These are phyloP conservation scores for Globisporangium barbulae DNA, from an alignment of 352 stramenopile genomes.

Conservation along the genomic window DNA sequence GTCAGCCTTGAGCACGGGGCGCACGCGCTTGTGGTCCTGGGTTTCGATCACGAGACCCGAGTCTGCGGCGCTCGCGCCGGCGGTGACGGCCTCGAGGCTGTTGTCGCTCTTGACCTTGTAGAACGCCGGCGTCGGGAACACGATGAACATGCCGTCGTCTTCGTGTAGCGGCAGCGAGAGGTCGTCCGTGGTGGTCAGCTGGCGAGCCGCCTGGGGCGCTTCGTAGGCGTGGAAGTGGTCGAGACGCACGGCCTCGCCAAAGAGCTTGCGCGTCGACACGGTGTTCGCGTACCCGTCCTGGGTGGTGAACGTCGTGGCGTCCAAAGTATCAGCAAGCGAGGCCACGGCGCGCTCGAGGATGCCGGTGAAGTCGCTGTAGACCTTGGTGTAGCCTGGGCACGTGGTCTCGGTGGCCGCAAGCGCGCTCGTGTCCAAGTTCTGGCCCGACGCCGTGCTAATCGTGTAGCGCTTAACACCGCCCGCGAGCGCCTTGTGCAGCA, in stretches of 20 bases:
- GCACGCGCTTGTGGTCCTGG: slow-evolving; percentile 36
- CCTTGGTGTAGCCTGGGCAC: slow-evolving; percentile 37
- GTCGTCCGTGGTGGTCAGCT: slow-evolving; percentile 20
- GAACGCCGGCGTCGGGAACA: slow-evolving; percentile 47
- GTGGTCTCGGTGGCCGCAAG: slow-evolving; percentile 23
- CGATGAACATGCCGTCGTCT: slow-evolving; percentile 60
- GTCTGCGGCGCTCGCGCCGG: slow-evolving; percentile 27
- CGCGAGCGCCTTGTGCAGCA: slow-evolving; percentile 52
- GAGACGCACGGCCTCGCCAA: slow-evolving; percentile 49
- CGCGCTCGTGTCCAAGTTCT: slow-evolving; percentile 24
- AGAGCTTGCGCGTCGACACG: slow-evolving; percentile 44
- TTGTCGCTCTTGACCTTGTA: slow-evolving; percentile 41
- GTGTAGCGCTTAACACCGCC: slow-evolving; percentile 71
- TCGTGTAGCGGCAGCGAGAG: slow-evolving; percentile 52
- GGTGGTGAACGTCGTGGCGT: slow-evolving; percentile 40
- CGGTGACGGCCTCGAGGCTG: slow-evolving; percentile 21
- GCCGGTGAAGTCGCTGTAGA: slow-evolving; percentile 40
- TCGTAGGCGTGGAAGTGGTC: slow-evolving; percentile 70
- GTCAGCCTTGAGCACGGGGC: slow-evolving; percentile 46
- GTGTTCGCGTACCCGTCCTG: slow-evolving; percentile 33
- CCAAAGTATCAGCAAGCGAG: slow-evolving; percentile 37
- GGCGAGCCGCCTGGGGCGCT: slow-evolving; percentile 13
- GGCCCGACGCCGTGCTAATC: slow-evolving; percentile 54
- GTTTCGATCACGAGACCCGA: slow-evolving; percentile 55
- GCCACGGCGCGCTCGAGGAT: slow-evolving; percentile 48